Base-by-base conservation (phyloP, 768 basidiomycete genomes). In the Mycena alexandri region DNA sequence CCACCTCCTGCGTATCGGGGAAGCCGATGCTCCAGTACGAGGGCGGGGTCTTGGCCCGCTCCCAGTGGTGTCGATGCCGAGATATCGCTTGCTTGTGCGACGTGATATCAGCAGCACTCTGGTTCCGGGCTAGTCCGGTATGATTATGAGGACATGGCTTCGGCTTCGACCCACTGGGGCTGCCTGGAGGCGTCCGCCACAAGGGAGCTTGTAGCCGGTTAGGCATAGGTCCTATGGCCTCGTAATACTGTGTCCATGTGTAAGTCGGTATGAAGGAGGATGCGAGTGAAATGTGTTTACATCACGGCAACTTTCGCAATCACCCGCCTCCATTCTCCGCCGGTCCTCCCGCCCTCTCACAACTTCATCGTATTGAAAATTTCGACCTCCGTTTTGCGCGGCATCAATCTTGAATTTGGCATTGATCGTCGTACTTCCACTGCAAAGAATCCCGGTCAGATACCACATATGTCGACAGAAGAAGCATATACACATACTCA, bases 1-100 rank as follows among this genome's bases (percentile, higher is more conserved):
- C 79, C 11, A 85, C 86, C 68, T 89, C 82, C 71, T 90, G 90
- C 2, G 90, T 90, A 60, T 80, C 81, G 1, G 91, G 91, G 74
- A 92, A 91, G 13, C 88, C 89, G 42, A 91, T 89, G 46, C 83
- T 78, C 87, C 90, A 91, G 74, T 88, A 91, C n/a, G 85, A 84
- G 0, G 89, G 89, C 19, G 90, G 90, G 2, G 89, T 90, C 52
- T 80, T 81, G 4, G 84, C 79, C 52, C 81, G 79, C 48, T 78
- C 75, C 86, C 85, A 88, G 42, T 85, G 78, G 54, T 81, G 78
- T 10, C 84, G 82, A 73, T 87, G 86, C 33, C 83, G 79, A 55
- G 85, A 87, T 43, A 87, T 82, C 29, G 79, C 70, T 29, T 86
- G 77, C 74, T 82, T 83, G 72, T 87, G 87, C 51, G 76, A 76